Base-by-base conservation (phyloP, 2,329 filamentous ascomycete genomes). In the Alternaria tenuissima region DNA sequence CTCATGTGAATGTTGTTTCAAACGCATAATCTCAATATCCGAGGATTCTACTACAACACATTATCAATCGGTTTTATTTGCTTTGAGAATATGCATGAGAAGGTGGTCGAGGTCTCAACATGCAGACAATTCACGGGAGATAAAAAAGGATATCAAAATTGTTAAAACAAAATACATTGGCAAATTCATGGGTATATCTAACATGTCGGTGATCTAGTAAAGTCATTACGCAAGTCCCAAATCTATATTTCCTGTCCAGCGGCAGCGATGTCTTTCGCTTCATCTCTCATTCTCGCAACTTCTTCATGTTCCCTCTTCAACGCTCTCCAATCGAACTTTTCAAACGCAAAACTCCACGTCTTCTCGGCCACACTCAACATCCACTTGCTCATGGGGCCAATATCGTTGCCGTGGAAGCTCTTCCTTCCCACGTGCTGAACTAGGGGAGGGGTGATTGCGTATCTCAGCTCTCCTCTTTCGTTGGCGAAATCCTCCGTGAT, bases 381-480 rank as follows among this genome's bases (percentile, higher is more conserved):
- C 66, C 70, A 70, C 48, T 74, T 72, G n/a, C 70, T 70, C 46
- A 60, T 63, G 7, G 63, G 59, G 5, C 67, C 72, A 47, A 66
- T 62, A 16, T 72, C 68, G 49, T 75, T 64, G 7, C 64, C 68
- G 62, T 81, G 81, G 6, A 74, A 77, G 52, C 77, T 82, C 63
- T 72, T 77, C 34, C 75, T 62, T 4, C 81, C 81, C 18, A 83
- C 68, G 65, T 84, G 81, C 67, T 83, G 81, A 28, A 84, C 62
- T 3, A 83, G 66, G 46, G 75, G 78, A 1, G 81, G 82, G 6
- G 75, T 79, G 20, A 82, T 51, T 2, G 80, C 81, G 71, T 77
- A 83, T 18, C 81, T 73, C 39, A 78, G 60, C 59, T 80, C 71
- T 3, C 69, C 65, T n/a, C 75, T 63, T 38, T 76, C 63, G 52